These are phyloP conservation scores for Aspergillus tanneri DNA, from an alignment of 2,329 filamentous ascomycete genomes.

Conservation along the genomic window DNA sequence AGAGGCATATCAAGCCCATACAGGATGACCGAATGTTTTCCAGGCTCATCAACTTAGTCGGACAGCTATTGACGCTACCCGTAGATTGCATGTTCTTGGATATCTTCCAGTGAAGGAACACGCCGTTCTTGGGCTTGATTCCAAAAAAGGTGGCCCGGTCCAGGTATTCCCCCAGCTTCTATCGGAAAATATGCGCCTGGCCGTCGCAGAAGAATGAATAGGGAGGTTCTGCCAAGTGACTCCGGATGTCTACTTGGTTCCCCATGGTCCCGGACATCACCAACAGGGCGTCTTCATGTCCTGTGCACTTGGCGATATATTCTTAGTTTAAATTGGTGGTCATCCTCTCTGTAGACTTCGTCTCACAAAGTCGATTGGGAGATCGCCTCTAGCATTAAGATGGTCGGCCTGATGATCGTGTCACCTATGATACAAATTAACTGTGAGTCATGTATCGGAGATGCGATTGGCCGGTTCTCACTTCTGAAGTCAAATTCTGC, in stretches of 20 bases:
- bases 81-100: constrained; percentile 20
- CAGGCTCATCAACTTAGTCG: constrained; percentile 70
- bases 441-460: background rate
- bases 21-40: constrained; percentile 81
- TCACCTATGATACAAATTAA: background rate
- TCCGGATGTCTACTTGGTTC: constrained; percentile 21
- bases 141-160: constrained; percentile 11
- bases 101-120: constrained; percentile 14
- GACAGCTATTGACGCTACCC: constrained; percentile 69
- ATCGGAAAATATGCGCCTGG: constrained; percentile 16
- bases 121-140: constrained; percentile 10
- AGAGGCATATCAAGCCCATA: constrained; percentile 72
- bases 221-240: constrained; percentile 14
- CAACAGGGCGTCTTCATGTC: constrained; percentile 19
- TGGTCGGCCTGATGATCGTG: constrained; percentile 11
- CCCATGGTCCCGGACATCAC: constrained; percentile 27
- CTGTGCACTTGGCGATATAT: constrained; percentile 17
- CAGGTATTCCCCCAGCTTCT: constrained; percentile 19
- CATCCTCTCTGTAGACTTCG: constrained; percentile 22
- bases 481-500: background rate
- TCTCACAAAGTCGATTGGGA: constrained; percentile 17
- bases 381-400: constrained; percentile 23
- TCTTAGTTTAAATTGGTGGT: constrained; percentile 18
- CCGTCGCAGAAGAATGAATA: constrained; percentile 19
- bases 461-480: background rate